Evolutionary conservation across 2,329 filamentous ascomycete genomes (phyloP).

Genomic region (Sclerotinia spermophila): DNA sequence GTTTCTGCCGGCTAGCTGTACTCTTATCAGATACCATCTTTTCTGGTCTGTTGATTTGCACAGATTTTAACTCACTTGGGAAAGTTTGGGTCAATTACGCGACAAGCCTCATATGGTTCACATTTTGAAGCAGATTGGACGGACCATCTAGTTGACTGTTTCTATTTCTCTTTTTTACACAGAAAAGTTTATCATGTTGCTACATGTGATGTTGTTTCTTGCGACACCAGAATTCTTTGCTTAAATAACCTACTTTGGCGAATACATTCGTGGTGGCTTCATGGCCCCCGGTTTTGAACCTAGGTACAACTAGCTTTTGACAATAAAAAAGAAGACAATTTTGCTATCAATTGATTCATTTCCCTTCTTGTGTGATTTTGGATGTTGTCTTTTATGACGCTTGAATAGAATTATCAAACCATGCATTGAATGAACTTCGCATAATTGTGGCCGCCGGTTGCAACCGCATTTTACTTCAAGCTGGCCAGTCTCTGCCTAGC

Average conservation of each 20-base stretch:
- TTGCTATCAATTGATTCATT: neutral
- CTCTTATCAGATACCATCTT: slow-evolving; percentile 9
- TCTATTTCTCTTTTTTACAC: slow-evolving; percentile 12
- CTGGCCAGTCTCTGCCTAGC: neutral
- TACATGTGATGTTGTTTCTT: slow-evolving; percentile 4
- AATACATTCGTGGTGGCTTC: slow-evolving; percentile 16
- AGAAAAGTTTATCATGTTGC: slow-evolving; percentile 3
- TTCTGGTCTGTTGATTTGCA: slow-evolving; percentile 16
- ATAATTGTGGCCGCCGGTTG: neutral
- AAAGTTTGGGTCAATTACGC: slow-evolving; percentile 13
- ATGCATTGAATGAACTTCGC: neutral
- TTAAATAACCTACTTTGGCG: neutral
- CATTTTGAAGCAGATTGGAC: slow-evolving; percentile 24
- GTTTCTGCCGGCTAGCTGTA: slow-evolving; percentile 1
- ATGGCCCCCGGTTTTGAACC: slow-evolving; percentile 20
- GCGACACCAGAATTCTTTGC: slow-evolving; percentile 11
- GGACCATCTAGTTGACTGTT: slow-evolving; percentile 20
- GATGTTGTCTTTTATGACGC: neutral
- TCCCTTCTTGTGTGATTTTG: too few relatives aligned
- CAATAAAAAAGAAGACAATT: slow-evolving; percentile 6
- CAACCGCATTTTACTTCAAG: neutral
- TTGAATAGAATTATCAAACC: neutral
- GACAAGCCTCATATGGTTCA: slow-evolving; percentile 18
- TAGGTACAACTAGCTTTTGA: slow-evolving; percentile 16
- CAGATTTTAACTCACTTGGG: slow-evolving; percentile 14